Base-by-base conservation (phyloP, 2,329 filamentous ascomycete genomes). In the Colletotrichum sp. region DNA sequence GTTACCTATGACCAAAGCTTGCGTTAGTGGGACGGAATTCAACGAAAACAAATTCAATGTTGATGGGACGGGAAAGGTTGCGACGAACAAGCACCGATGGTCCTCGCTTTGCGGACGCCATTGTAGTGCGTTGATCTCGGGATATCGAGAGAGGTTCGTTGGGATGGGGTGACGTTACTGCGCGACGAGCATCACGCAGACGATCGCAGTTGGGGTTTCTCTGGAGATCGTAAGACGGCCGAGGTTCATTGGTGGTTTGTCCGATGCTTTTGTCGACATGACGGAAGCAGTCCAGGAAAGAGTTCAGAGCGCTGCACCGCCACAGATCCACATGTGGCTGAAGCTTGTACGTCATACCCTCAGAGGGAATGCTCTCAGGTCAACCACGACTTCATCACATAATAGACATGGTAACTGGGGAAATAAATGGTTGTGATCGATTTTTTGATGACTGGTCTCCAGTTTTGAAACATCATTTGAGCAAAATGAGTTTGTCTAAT, bases 71-170 rank as follows among this genome's bases (percentile, higher is more conserved):
- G 24, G 21, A 36, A 38, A 57, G 67, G 69, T 55, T 38, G 38
- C 65, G 69, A 71, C 85, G 69, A 85, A 92, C 91, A 82, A 92
- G 84, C 74, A 92, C 90, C 66, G 90, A 91, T n/a, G 89, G 89
- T 18, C 89, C 87, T 79, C 90, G 86, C 80, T 91, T 92, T 66
- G 81, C 79, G 29, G 85, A 84, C 76, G 85, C 81, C 86, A 87
- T 87, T 73, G 64, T 69, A 33, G n/a, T 21, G 72, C 31, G 51
- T 65, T 47, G 47, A n/a, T 43, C 21, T 29, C 47, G 24, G 31
- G 31, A 29, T 36, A 55, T 31, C 43, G 8, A 18, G 47, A 29
- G 47, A 16, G 21, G 6, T 21, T 51, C 11, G 43, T n/a, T 43
- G 59, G 63, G 31, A 61, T 51, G 13, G 4, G 8, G 2, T 29